These are phyloP conservation scores for Pseudogymnoascus sp. DNA, from an alignment of 2,329 filamentous ascomycete genomes.

Conservation along the genomic window DNA sequence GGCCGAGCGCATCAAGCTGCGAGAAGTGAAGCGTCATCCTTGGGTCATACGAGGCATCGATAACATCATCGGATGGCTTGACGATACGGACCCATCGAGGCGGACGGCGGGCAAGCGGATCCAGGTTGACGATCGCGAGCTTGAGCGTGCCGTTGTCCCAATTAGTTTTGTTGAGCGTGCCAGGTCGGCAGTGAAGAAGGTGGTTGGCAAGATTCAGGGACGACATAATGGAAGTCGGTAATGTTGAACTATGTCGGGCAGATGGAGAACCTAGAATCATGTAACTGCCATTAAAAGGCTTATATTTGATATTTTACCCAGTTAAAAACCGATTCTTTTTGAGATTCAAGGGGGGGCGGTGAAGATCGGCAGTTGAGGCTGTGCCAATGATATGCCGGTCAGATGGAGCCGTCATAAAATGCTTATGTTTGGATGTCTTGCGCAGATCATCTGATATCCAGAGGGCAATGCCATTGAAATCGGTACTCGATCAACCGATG, in stretches of 20 bases:
- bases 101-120: constrained; percentile 77
- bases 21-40: constrained; percentile 86
- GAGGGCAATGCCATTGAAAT: background rate
- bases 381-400: background rate
- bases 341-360: background rate
- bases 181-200: constrained; percentile 66
- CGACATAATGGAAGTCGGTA: constrained; percentile 3
- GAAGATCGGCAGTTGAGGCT: background rate
- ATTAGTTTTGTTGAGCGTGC: constrained; percentile 81
- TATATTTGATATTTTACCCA: constrained; percentile 7
- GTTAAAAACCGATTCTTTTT: background rate
- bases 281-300: constrained; percentile 1
- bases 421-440: background rate
- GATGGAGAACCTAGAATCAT: constrained; percentile 4
- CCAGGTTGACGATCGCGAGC: constrained; percentile 82
- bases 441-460: background rate
- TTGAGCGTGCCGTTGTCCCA: constrained; percentile 83
- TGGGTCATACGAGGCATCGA: constrained; percentile 79
- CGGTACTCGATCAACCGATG: background rate
- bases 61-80: constrained; percentile 75
- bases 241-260: constrained; percentile 3
- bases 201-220: constrained; percentile 48
- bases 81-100: constrained; percentile 80
- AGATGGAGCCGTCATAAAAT: background rate
- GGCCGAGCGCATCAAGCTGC: constrained; percentile 75